Evolutionary conservation across 345 rosid species (phyloP).

Genomic region (Boechera divaricarpa): DNA sequence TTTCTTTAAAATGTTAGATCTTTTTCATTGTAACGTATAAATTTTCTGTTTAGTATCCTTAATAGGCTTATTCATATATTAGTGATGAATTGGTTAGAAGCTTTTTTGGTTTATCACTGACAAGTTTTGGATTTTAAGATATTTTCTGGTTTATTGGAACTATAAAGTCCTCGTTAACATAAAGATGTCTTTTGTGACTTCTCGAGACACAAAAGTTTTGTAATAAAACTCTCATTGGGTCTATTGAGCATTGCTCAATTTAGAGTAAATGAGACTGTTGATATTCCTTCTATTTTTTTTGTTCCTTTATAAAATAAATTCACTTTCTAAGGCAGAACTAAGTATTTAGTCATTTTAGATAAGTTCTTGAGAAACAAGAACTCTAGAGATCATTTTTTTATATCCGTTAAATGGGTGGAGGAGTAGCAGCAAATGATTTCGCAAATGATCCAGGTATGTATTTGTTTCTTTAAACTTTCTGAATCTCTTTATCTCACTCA

Average conservation of each 20-base stretch:
- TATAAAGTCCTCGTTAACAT: too few species aligned
- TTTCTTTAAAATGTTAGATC: too few species aligned
- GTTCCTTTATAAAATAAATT: neutral
- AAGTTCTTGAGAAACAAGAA: neutral
- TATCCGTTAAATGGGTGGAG: slow-evolving; percentile 11
- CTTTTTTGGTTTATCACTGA: too few species aligned
- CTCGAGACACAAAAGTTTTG: neutral
- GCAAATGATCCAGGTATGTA: neutral
- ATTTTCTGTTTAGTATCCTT: too few species aligned
- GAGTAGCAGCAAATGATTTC: neutral
- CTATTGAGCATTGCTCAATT: neutral
- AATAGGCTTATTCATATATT: too few species aligned
- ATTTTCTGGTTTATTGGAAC: too few species aligned
- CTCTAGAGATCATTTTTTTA: neutral
- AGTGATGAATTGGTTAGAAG: too few species aligned
- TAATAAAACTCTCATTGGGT: neutral
- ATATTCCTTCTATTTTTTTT: neutral
- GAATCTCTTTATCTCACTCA: neutral
- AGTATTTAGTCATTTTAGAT: too few species aligned
- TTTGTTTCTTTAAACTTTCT: neutral
- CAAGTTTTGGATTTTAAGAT: too few species aligned
- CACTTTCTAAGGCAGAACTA: too few species aligned
- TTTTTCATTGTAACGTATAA: too few species aligned
- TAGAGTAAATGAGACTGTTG: neutral
- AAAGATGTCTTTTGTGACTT: neutral